Conservation (phyloP, 2,329 filamentous ascomycete species). For the Diaporthe destruens region DNA sequence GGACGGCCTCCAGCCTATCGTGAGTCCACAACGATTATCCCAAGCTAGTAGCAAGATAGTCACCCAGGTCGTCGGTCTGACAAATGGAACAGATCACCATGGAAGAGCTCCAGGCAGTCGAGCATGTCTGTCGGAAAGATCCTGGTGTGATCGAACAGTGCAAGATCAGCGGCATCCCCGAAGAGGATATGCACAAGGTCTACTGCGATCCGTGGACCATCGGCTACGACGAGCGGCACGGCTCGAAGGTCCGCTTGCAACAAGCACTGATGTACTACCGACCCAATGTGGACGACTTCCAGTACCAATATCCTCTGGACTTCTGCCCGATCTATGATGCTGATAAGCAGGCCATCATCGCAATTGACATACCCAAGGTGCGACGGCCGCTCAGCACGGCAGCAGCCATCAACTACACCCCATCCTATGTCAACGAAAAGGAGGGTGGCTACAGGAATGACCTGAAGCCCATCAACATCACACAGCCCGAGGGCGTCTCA, state of each 20-base stretch:
- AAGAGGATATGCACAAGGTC: conserved; percentile 91
- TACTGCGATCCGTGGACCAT: conserved; percentile 98
- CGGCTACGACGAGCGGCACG: conserved; percentile 91
- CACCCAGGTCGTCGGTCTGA: background rate
- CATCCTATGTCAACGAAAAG: conserved; percentile 74
- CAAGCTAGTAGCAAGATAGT: background rate
- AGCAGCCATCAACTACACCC: conserved; percentile 83
- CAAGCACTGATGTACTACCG: conserved; percentile 97
- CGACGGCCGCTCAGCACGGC: conserved; percentile 80
- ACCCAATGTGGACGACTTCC: conserved; percentile 84
- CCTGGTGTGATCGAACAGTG: conserved; percentile 93
- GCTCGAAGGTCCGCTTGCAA: conserved; percentile 82
- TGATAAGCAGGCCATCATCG: conserved; percentile 81
- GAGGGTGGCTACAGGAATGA: conserved; percentile 82
- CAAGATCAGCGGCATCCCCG: conserved; percentile 81
- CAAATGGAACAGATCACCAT: conserved; percentile 77
- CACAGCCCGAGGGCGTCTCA: conserved; percentile 85
- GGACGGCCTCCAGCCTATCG: conserved; percentile 84
- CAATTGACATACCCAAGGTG: conserved; percentile 85
- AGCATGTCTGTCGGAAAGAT: conserved; percentile 80
- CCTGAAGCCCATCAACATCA: conserved; percentile 82
- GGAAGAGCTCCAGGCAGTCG: conserved; percentile 87
- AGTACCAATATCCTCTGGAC: conserved; percentile 92
- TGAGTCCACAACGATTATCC: conserved; percentile 53
- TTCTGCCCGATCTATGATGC: conserved; percentile 94